Evolutionary conservation across 345 rosid species (phyloP).

Genomic region (Gossypium stocksii): DNA sequence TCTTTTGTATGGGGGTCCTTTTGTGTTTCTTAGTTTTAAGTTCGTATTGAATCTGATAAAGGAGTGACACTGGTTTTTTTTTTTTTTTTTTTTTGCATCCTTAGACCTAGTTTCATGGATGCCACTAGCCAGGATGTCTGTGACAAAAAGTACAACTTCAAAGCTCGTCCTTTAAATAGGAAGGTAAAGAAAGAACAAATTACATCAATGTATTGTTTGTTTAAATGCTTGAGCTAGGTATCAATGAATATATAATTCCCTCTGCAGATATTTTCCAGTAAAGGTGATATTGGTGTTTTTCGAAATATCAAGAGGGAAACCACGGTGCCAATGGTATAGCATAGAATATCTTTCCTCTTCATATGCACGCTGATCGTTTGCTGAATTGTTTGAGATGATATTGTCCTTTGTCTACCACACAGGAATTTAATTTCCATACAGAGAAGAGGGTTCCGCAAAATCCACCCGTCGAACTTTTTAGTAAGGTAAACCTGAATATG

Average conservation of each 20-base stretch:
- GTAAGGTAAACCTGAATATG: slow-evolving; percentile 53
- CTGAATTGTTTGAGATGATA: slow-evolving; percentile 11
- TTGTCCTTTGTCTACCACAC: slow-evolving; percentile 20
- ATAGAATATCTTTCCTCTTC: not conserved
- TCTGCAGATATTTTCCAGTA: slow-evolving; percentile 68
- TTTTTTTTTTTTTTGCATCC: slow-evolving; percentile 9
- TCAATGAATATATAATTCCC: not conserved
- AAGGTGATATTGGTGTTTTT: slow-evolving; percentile 72
- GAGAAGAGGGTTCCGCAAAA: slow-evolving; percentile 55
- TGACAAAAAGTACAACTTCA: slow-evolving; percentile 37
- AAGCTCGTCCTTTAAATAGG: slow-evolving; percentile 63
- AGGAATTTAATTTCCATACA: slow-evolving; percentile 71
- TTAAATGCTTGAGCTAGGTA: slow-evolving; percentile 5
- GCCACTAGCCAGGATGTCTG: slow-evolving; percentile 35
- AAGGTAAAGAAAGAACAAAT: slow-evolving; percentile 47
- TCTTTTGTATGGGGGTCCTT: not conserved
- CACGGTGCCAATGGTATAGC: slow-evolving; percentile 70
- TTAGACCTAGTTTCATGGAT: slow-evolving; percentile 44
- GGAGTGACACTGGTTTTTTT: not conserved
- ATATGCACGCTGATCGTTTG: slow-evolving; percentile 4
- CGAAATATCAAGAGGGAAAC: slow-evolving; percentile 68
- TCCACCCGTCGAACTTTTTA: slow-evolving; percentile 76
- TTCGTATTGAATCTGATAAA: slow-evolving; percentile 3
- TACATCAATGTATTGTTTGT: slow-evolving; percentile 10
- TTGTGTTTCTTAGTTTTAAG: not conserved